phyloP scores from a whole-genome alignment of 2,329 filamentous ascomycete genomes.

The Claviceps sp. region DNA sequence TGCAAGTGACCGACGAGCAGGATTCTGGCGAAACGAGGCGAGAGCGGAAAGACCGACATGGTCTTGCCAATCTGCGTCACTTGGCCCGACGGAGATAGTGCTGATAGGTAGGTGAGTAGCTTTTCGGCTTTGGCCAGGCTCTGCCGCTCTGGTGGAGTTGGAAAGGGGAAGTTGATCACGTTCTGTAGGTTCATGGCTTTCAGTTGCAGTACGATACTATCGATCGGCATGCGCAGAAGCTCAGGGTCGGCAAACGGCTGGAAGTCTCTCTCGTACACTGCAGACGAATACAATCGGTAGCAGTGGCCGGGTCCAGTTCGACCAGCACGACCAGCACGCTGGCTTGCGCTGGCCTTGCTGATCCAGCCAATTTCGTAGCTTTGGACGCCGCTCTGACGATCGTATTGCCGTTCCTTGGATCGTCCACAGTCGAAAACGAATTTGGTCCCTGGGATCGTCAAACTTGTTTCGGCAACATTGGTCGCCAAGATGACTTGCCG shows the following conservation, averaged over 20 bases:
- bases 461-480: conserved; percentile 91
- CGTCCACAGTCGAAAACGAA: conserved; percentile 95
- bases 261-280: conserved; percentile 85
- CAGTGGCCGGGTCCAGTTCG: conserved; percentile 93
- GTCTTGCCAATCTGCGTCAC: conserved; percentile 70
- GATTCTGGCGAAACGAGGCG: conserved; percentile 83
- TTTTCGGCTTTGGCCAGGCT: conserved; percentile 75
- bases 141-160: conserved; percentile 68
- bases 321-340: conserved; percentile 85
- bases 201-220: conserved; percentile 82
- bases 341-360: conserved; percentile 88
- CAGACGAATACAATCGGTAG: conserved; percentile 87
- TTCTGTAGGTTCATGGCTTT: conserved; percentile 89
- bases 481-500: conserved; percentile 83
- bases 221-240: conserved; percentile 79
- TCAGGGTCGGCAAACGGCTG: conserved; percentile 77
- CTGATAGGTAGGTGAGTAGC: conserved; percentile 72
- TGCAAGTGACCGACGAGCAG: conserved; percentile 77
- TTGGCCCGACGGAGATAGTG: conserved; percentile 56
- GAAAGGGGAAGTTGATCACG: conserved; percentile 90
- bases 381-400: conserved; percentile 80
- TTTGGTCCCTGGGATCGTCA: conserved; percentile 88
- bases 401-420: conserved; percentile 83
- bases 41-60: conserved; percentile 79
- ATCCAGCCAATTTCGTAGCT: conserved; percentile 95